Conservation (phyloP, 2,329 filamentous ascomycete genomes). For the Scedosporium aurantiacum region DNA sequence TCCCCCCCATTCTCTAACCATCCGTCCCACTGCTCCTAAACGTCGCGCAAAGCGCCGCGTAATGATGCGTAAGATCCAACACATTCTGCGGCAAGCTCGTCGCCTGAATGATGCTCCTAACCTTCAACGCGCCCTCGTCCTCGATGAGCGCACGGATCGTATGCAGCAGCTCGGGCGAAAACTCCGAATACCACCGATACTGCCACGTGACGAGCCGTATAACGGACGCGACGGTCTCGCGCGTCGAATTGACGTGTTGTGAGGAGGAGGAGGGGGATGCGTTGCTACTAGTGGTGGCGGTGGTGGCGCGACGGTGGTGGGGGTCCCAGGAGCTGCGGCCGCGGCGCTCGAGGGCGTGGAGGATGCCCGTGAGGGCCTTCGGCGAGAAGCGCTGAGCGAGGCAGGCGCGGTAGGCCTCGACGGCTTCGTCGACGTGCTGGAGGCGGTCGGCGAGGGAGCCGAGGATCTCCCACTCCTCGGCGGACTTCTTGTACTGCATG, state of each 20-base stretch:
- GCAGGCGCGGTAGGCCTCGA: constrained; percentile 87
- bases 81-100: constrained; percentile 89
- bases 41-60: constrained; percentile 84
- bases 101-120: constrained; percentile 92
- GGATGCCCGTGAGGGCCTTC: constrained; percentile 77
- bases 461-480: constrained; percentile 96
- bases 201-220: constrained; percentile 95
- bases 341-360: constrained; percentile 65
- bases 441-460: constrained; percentile 85
- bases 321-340: constrained; percentile 37
- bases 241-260: constrained; percentile 29
- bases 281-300: not conserved
- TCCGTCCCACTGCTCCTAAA: constrained; percentile 93
- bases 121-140: constrained; percentile 93
- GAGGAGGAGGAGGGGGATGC: not conserved
- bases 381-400: constrained; percentile 82
- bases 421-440: constrained; percentile 81
- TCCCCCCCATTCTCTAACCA: constrained; percentile 37
- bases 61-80: constrained; percentile 89
- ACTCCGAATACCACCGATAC: constrained; percentile 99
- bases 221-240: constrained; percentile 71
- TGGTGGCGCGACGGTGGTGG: not conserved
- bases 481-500: constrained; percentile 90
- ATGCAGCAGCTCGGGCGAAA: constrained; percentile 81
- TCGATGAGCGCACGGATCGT: constrained; percentile 89